A percentile compares a stretch with the other conserved stretches of the same genome.
Evolutionary conservation across 2,329 filamentous ascomycete species (phyloP).

Genomic region (Truncatella angustata): DNA sequence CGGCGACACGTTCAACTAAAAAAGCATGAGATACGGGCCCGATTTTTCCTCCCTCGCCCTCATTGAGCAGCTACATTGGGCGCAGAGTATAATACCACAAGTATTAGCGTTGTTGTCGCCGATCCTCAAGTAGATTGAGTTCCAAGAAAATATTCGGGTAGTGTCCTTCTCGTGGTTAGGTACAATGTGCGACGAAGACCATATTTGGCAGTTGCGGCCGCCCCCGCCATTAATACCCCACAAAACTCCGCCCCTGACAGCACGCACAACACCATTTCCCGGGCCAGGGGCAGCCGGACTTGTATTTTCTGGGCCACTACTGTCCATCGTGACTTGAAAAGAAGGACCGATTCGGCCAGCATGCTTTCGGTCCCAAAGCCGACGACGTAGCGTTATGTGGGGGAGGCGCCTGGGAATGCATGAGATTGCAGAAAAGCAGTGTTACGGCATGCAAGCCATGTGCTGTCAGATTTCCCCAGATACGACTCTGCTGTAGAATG

Average conservation of each 20-base stretch:
- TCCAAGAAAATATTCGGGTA: background rate
- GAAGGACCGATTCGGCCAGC: background rate
- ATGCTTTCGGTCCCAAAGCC: background rate
- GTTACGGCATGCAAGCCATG: background rate
- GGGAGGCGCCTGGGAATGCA: background rate
- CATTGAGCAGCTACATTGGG: background rate
- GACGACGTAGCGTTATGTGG: slow-evolving; percentile 1
- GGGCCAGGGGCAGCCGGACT: background rate
- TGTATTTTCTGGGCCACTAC: background rate
- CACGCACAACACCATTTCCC: background rate
- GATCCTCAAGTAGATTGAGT: background rate
- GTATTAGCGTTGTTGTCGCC: background rate
- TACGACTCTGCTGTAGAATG: background rate
- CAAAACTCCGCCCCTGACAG: slow-evolving; percentile 7
- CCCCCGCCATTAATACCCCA: background rate
- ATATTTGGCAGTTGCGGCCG: background rate
- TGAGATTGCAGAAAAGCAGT: background rate
- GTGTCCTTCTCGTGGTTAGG: background rate
- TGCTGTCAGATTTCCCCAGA: slow-evolving; percentile 2
- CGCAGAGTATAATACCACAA: background rate
- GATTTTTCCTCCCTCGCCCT: background rate
- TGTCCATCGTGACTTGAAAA: slow-evolving; percentile 3
- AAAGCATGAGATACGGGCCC: no score
- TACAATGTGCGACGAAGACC: background rate
- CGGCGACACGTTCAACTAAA: no score